phyloP scores from a whole-genome alignment of 768 basidiomycete species.

The Serendipita vermifera region DNA sequence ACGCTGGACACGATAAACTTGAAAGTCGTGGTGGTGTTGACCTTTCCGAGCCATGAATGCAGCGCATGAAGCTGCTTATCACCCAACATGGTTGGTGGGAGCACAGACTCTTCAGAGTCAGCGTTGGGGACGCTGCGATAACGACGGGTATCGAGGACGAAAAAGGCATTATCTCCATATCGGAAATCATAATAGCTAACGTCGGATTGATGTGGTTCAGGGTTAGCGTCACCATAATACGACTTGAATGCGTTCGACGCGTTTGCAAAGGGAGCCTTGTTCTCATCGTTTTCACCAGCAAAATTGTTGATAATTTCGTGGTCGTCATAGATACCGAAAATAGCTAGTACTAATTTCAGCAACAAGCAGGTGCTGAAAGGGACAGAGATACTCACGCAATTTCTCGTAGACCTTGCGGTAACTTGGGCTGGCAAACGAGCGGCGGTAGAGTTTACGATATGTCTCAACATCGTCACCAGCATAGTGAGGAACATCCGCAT shows the following conservation, averaged over 20 bases:
- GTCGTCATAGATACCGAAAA: slow-evolving; percentile 60
- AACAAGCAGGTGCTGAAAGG: not conserved
- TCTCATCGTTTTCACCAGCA: slow-evolving; percentile 41
- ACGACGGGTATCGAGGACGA: slow-evolving; percentile 61
- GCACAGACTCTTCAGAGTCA: slow-evolving; percentile 26
- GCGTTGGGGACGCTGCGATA: slow-evolving; percentile 36
- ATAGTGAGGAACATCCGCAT: slow-evolving; percentile 56
- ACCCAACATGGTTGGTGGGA: slow-evolving; percentile 59
- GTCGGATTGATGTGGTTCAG: slow-evolving; percentile 34
- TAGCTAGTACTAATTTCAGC: slow-evolving; percentile 29
- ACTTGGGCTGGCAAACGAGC: slow-evolving; percentile 50
- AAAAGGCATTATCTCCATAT: slow-evolving; percentile 58
- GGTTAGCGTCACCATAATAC: slow-evolving; percentile 54
- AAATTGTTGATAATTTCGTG: slow-evolving; percentile 66
- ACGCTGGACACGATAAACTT: slow-evolving; percentile 67
- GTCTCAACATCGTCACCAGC: slow-evolving; percentile 42
- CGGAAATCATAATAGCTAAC: slow-evolving; percentile 48
- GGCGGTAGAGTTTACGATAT: slow-evolving; percentile 53
- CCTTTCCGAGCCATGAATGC: slow-evolving; percentile 49
- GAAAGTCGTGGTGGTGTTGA: slow-evolving; percentile 58
- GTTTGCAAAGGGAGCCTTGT: slow-evolving; percentile 40
- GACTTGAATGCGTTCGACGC: slow-evolving; percentile 46
- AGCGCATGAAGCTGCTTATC: slow-evolving; percentile 47
- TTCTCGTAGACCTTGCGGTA: slow-evolving; percentile 55
- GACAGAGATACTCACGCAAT: slow-evolving; percentile 38